These are phyloP conservation scores for Phytopythium oedochilum DNA, from an alignment of 352 stramenopile genomes.

Conservation along the genomic window DNA sequence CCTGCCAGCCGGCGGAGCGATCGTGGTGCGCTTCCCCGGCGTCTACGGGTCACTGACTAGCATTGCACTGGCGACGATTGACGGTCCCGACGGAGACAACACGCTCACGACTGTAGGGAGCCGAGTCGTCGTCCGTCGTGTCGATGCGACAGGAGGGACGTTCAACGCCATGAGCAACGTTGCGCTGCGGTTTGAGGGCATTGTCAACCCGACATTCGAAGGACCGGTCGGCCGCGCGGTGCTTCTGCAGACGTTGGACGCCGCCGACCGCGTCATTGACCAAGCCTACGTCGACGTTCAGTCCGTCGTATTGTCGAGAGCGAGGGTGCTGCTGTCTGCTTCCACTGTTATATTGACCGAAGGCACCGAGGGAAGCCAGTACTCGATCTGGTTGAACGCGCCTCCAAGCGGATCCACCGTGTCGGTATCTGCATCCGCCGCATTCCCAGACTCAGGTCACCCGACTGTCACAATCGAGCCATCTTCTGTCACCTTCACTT, in stretches of 20 bases:
- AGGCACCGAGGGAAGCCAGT: constrained; percentile 19
- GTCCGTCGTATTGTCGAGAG: constrained; percentile 23
- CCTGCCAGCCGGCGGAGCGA: constrained; percentile 30
- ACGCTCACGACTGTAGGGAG: constrained; percentile 14
- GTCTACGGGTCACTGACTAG: constrained; percentile 29
- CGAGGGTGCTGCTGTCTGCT: constrained; percentile 30
- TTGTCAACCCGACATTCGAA: constrained; percentile 50
- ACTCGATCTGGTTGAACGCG: constrained; percentile 39
- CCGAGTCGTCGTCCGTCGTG: constrained; percentile 15
- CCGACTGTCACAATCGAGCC: constrained; percentile 20
- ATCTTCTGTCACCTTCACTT: constrained; percentile 25
- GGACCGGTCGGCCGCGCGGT: constrained; percentile 38
- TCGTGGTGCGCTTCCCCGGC: constrained; percentile 43
- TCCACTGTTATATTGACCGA: constrained; percentile 20
- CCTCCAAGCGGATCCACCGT: constrained; percentile 19
- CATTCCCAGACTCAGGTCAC: neutral
- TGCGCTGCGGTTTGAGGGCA: constrained; percentile 16
- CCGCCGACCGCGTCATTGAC: constrained; percentile 35
- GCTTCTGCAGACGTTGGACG: constrained; percentile 48
- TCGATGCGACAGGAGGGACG: constrained; percentile 9
- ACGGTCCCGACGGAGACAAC: constrained; percentile 24
- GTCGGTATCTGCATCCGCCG: constrained; percentile 14
- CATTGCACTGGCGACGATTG: constrained; percentile 15
- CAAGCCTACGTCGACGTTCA: constrained; percentile 41
- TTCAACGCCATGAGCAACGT: constrained; percentile 21